Base-by-base conservation (phyloP, 192 early-diverging fungal genomes). In the Allomyces javanicus region DNA sequence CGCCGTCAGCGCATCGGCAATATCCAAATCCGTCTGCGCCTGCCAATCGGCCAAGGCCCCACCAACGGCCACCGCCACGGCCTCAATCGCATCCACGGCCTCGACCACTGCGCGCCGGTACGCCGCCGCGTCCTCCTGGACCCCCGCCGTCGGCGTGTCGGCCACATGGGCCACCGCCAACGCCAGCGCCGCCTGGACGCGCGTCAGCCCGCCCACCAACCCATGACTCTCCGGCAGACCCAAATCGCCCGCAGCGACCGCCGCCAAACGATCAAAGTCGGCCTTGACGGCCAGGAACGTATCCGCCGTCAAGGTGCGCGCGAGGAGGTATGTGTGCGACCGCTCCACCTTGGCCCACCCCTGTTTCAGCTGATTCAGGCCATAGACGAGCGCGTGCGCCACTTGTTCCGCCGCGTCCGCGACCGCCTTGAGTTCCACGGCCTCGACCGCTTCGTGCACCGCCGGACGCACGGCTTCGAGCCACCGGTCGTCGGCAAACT, bases 401-500 rank as follows among this genome's bases (percentile, higher is more conserved):
- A 58, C 17, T 6, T n/a, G 50, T 6, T 58, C 50, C 17, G 21
- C 21, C 21, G 50, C 50, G 50, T n/a, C 50, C 5, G 21, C 17
- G 17, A 58, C 50, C 12, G 50, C 50, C 33, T 40, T 40, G 33
- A 40, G 33, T 7, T 40, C 33, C 33, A 40, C 33, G 33, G 33
- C 33, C 33, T 40, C 33, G 33, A 40, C 33, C 50, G 50, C 50
- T 12, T 58, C 50, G 17, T 21, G 50, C 17, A 21, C 50, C 1
- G 50, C 50, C 50, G 50, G 50, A 9, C 50, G 50, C 50, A 58
- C 50, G 4, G 33, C 33, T 40, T 40, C 33, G 33, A 40, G 33
- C 50, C 50, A 58, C 50, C 50, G 50, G 50, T 58, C 50, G 50
- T 58, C 50, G 50, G 50, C 50, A 58, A 58, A 58, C 50, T 58